These are phyloP conservation scores for Epicoccum nigrum DNA, from an alignment of 2,329 filamentous ascomycete species.

Conservation along the genomic window DNA sequence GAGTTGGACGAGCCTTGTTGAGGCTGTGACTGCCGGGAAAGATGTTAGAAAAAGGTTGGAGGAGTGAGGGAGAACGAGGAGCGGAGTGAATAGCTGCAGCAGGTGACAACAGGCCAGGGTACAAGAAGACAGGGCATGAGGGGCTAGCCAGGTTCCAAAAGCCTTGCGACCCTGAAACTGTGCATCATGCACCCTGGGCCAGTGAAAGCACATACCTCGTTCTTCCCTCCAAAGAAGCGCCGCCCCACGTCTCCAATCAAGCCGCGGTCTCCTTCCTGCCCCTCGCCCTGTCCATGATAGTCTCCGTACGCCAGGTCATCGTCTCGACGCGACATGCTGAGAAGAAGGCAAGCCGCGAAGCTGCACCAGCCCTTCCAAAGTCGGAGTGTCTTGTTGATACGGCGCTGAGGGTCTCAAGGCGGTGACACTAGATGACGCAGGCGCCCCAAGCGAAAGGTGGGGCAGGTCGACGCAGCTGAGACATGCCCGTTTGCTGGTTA, in stretches of 20 bases:
- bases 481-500: conserved; percentile 6
- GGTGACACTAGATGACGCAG: conserved; percentile 16
- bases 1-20: conserved; percentile 37
- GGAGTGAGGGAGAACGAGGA: conserved; percentile 10
- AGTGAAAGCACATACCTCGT: conserved; percentile 36
- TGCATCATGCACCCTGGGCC: conserved; percentile 19
- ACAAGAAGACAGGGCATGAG: conserved; percentile 11
- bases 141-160: conserved; percentile 21
- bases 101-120: conserved; percentile 12
- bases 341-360: background rate
- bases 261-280: conserved; percentile 56
- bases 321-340: conserved; percentile 47
- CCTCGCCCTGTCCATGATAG: conserved; percentile 49
- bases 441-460: conserved; percentile 8
- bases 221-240: conserved; percentile 48
- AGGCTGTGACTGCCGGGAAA: conserved; percentile 31
- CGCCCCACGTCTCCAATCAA: conserved; percentile 60
- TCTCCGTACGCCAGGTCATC: conserved; percentile 63
- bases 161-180: conserved; percentile 19
- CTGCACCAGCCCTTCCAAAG: background rate
- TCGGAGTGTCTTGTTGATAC: background rate
- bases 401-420: conserved; percentile 6
- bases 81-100: conserved; percentile 4
- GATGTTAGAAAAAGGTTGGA: conserved; percentile 15
- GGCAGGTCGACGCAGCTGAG: conserved; percentile 16